Percentiles rank a stretch among this genome's conserved stretches.
These are phyloP conservation scores for Setaria italica DNA, from an alignment of 202 grass and related monocot species.

Conservation along the genomic window DNA sequence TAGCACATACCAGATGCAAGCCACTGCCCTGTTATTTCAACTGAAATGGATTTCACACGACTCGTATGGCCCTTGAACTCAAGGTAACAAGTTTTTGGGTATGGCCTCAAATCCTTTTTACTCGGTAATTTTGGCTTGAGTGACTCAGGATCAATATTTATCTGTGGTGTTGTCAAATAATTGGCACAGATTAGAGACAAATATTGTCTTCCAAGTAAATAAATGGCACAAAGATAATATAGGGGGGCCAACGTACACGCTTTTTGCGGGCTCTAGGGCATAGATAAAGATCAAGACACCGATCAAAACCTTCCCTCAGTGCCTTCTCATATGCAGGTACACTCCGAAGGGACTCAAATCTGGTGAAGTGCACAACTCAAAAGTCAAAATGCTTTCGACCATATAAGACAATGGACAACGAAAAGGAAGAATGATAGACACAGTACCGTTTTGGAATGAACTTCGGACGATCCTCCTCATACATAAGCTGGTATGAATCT, in stretches of 20 bases:
- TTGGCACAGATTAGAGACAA: slow-evolving; percentile 21
- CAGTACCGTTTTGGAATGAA: slow-evolving; percentile 89
- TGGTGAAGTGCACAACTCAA: slow-evolving; percentile 37
- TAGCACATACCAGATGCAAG: slow-evolving; percentile 83
- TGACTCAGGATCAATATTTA: slow-evolving; percentile 95
- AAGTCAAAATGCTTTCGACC: slow-evolving; percentile 37
- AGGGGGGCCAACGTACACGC: slow-evolving; percentile 58
- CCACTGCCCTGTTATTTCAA: slow-evolving; percentile 86
- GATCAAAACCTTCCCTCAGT: slow-evolving; percentile 88
- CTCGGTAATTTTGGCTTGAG: slow-evolving; percentile 93
- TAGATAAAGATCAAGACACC: slow-evolving; percentile 95
- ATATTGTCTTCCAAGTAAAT: not conserved
- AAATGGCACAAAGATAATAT: slow-evolving; percentile 3
- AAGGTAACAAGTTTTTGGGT: slow-evolving; percentile 92
- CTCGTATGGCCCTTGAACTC: slow-evolving; percentile 86
- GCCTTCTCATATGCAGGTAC: slow-evolving; percentile 95
- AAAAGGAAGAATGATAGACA: slow-evolving; percentile 11
- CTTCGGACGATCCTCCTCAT: slow-evolving; percentile 89
- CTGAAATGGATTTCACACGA: slow-evolving; percentile 80
- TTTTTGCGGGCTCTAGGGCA: slow-evolving; percentile 96
- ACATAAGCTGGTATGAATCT: slow-evolving; percentile 94
- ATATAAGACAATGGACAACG: slow-evolving; percentile 35
- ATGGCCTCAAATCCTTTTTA: slow-evolving; percentile 96
- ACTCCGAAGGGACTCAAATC: slow-evolving; percentile 82
- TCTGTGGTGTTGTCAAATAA: slow-evolving; percentile 55